Evolutionary conservation across 805 yeast species (phyloP), one percentile per base, ranked within the genome.

Genomic region (Cyberlindnera nakhonratchasimensis): DNA sequence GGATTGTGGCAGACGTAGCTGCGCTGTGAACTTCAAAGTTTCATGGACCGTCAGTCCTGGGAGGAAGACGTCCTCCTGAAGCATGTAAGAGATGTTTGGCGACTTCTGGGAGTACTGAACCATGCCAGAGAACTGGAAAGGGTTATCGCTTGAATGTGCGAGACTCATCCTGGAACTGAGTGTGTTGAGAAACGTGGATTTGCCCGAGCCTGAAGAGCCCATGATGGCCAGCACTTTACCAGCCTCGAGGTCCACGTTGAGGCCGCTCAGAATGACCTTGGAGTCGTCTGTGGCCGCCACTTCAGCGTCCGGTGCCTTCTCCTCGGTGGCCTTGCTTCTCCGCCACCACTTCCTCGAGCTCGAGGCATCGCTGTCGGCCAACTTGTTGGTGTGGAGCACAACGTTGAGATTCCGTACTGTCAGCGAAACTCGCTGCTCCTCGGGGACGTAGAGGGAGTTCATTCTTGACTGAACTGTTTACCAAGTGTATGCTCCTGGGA

Each of bases 201-300:
- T 87, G 4, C 95, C 96, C 3, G 88, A 79, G 0, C 96, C 96
- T 0, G 90, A 82, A 0, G 95, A 91, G 3, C 96, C 96, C 67
- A 88, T 74, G 9, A 87, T 83, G 6, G 95, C 95, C 62, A 87
- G 71, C 29, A 88, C 62, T 9, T 82, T 67, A 14, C 86, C 85
- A 12, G 75, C 59, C 0, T 77, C 74, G 10, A 85, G 66, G 38
- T 77, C 79, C 46, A 85, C 71, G 2, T 85, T 76, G 35, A 86
- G 66, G 21, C 77, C 61, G 26, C 71, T 57, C 3, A 79, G 64
- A 21, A 79, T 66, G 4, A 64, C 57, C n/a, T n/a, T n/a, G n/a
- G n/a, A n/a, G n/a, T n/a, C n/a, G n/a, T n/a, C n/a, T n/a, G n/a
- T n/a, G n/a, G n/a, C n/a, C n/a, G n/a, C n/a, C n/a, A n/a, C n/a